Conservation (phyloP, 345 rosid genomes). For the Dimocarpus longan region DNA sequence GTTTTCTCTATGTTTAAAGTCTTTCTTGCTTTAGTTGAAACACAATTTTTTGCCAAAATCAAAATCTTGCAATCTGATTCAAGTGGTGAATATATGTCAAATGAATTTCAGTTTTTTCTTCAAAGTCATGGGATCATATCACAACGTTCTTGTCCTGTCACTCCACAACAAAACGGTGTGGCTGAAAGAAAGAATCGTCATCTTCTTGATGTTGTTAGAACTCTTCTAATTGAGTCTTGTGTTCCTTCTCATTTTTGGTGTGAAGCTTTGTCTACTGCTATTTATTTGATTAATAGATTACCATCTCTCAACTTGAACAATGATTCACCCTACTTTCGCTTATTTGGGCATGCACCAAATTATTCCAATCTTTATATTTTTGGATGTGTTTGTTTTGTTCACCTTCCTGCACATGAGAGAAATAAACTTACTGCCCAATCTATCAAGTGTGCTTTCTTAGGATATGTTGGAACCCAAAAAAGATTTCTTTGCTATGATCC, state of each 20-base stretch:
- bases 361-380: not conserved
- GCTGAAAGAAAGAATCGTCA: not conserved
- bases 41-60: not conserved
- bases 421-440: not conserved
- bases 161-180: conserved; percentile 11
- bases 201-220: not conserved
- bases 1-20: not conserved
- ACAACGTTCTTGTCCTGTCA: conserved; percentile 8
- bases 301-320: not conserved
- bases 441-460: conserved; percentile 8
- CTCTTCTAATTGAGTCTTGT: not conserved
- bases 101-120: not conserved
- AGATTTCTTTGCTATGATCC: conserved; percentile 16
- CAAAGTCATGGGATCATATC: not conserved
- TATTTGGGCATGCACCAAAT: not conserved
- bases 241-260: conserved; percentile 1
- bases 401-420: not conserved
- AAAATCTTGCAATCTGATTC: not conserved
- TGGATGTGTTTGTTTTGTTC: conserved; percentile 23
- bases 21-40: not conserved
- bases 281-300: conserved; percentile 11
- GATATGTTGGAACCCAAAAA: not conserved
- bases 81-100: conserved; percentile 10
- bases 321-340: not conserved
- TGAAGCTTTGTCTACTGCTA: not conserved